Evolutionary conservation across 345 rosid genomes (phyloP).

Genomic region (Moricandia arvensis): DNA sequence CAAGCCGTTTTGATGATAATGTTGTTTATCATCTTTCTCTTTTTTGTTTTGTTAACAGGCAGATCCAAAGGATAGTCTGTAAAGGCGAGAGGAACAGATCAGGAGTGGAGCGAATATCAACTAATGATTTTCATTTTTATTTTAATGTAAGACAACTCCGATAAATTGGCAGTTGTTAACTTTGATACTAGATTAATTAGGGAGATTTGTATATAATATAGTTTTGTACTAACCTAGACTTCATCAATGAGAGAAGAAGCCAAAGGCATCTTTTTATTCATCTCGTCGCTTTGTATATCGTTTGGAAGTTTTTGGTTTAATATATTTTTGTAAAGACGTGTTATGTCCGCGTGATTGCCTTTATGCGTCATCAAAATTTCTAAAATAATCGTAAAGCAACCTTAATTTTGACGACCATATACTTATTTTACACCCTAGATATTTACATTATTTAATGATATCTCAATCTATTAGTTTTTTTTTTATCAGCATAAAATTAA

Average conservation of each 20-base stretch:
- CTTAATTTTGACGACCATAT: background rate
- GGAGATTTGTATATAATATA: conserved; percentile 2
- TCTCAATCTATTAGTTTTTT: background rate
- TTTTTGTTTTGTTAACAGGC: conserved; percentile 14
- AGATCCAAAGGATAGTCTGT: conserved; percentile 27
- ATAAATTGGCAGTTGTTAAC: conserved; percentile 24
- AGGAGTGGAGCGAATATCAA: conserved; percentile 6
- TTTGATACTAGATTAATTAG: conserved; percentile 8
- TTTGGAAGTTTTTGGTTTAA: background rate
- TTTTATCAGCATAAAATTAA: background rate
- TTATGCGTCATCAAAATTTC: conserved; percentile 8
- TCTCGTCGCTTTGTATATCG: background rate
- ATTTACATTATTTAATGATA: background rate
- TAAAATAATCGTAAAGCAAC: conserved; percentile 15
- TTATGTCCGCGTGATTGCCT: conserved; percentile 1
- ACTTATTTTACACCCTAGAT: background rate
- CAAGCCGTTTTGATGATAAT: conserved; percentile 19
- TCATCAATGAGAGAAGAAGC: conserved; percentile 28
- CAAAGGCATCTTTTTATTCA: conserved; percentile 20
- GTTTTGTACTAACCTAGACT: background rate
- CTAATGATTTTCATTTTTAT: background rate
- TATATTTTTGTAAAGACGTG: conserved; percentile 1
- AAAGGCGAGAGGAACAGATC: conserved; percentile 13
- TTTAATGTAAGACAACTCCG: conserved; percentile 13
- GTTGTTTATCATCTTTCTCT: background rate